Base-by-base conservation (phyloP, 176 grass and related monocot species). In the maize (Zea mays) region DNA sequence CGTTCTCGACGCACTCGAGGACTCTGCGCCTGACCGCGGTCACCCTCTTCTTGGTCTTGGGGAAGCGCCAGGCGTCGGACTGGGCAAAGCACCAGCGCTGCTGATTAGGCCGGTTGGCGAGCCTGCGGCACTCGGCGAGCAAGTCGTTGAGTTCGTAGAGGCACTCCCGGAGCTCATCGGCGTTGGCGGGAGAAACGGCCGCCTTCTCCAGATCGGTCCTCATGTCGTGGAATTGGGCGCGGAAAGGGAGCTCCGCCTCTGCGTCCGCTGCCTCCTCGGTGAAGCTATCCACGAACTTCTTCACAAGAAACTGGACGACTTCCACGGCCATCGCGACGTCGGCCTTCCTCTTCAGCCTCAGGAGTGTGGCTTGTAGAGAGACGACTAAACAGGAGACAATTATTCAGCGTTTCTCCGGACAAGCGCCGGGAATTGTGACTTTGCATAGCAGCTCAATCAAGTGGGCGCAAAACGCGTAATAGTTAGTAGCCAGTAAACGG, bases 91-190 rank as follows among this genome's bases (percentile, higher is more conserved):
- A 69, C 27, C 72, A 14, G 3, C 47, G 4, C 4, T 17, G 7
- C 8, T n/a, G 52, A 3, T 44, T 84, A 15, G 51, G 51, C 15
- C 34, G 62, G 42, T 35, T 36, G 65, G 56, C 54, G 42, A 76
- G 76, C 76, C 33, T 16, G 46, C 77, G 81, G 63, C 86, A 88
- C 70, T 76, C 70, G 63, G 78, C 60, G 57, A 84, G 77, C 37
- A 88, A n/a, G 71, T 85, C 82, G 57, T 88, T 81, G 64, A 88
- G 86, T 16, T 85, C 82, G 58, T 88, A 81, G 43, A 88, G 82
- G 65, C 71, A 85, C 71, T 84, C 77, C 41, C 71, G 46, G 76
- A 88, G 86, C 76, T 84, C 64, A 11, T 88, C 82, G 39, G 77
- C 42, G 48, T 83, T 88, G 39, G 12, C 51, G 20, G 81, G 37